Base-by-base conservation (phyloP, 2,329 filamentous ascomycete species). In the Diaporthe sp. region DNA sequence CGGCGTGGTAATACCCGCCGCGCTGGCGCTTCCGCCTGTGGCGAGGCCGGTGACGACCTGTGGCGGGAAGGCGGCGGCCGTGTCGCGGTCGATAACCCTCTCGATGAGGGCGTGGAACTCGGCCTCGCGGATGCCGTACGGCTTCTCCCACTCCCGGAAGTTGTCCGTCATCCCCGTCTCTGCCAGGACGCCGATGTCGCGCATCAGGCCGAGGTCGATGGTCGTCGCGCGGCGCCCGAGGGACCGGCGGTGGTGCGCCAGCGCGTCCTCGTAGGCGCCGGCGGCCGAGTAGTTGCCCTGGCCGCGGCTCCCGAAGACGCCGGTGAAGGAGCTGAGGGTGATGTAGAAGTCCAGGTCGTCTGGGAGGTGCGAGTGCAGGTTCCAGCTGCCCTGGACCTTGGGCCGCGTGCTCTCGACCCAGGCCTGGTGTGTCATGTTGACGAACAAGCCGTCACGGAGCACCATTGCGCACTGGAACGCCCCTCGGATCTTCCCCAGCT, bases 401-500 rank as follows among this genome's bases (percentile, higher is more conserved):
- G 75, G 75, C 39, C 63, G 58, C 31, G 72, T 60, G 47, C 60
- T 51, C 3, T 68, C 70, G 5, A 49, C 37, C 73, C 73, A 76
- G 42, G 68, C 75, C 12, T 72, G 42, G 53, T 72, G 55, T 7
- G 68, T 68, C 72, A 76, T 74, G 51, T 75, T 74, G 49, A 58
- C 61, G 34, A 76, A 68, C 34, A 75, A 57, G n/a, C 72, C 31
- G 44, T 76, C 75, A 71, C 79, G 74, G 1, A 85, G 78, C 17
- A 85, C 85, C 85, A 87, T 86, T 2, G 86, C 82, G 5, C 81
- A 81, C 72, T 88, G 86, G 15, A 88, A 75, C 60, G 87, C 79
- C 39, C 86, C 83, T 74, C 82, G 76, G 34, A 86, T 80, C 9
- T 84, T 84, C 76, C 83, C 65, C 79, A 44, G 57, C 28, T 70